These are phyloP conservation scores for Neostapfia colusana DNA, from an alignment of 176 grass and related monocot genomes.

Conservation along the genomic window DNA sequence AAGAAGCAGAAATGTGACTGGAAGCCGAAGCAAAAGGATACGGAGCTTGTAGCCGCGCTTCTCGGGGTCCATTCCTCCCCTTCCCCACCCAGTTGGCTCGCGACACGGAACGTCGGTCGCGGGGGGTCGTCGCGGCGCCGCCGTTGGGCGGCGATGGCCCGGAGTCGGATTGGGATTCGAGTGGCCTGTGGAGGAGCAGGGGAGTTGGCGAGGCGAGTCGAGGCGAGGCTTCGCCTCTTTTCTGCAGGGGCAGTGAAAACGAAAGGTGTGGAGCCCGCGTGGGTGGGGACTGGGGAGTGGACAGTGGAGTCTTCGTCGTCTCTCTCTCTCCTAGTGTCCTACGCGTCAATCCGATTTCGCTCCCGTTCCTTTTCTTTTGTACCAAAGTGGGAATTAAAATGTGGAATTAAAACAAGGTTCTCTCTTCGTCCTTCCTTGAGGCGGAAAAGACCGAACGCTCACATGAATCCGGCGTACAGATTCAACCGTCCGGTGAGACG, in stretches of 20 bases:
- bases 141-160: conserved; percentile 10
- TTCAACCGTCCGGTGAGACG: conserved; percentile 13
- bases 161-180: conserved; percentile 37
- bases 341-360: conserved; percentile 13
- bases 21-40: conserved; percentile 63
- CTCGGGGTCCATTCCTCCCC: conserved; percentile 50
- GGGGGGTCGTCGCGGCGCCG: neutral
- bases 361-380: conserved; percentile 32
- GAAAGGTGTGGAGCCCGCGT: conserved; percentile 37
- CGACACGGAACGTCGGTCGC: neutral
- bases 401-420: conserved; percentile 15
- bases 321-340: neutral
- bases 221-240: neutral
- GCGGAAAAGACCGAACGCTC: neutral
- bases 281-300: conserved; percentile 41
- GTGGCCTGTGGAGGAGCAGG: conserved; percentile 19
- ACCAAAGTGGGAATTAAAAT: neutral
- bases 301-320: conserved; percentile 23
- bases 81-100: neutral
- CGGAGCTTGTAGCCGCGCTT: conserved; percentile 93
- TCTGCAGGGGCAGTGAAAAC: conserved; percentile 30
- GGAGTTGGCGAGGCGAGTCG: conserved; percentile 5
- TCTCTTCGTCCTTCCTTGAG: neutral
- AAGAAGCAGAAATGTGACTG: conserved; percentile 13
- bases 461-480: conserved; percentile 23